These are phyloP conservation scores for Jaapia argillacea DNA, from an alignment of 768 basidiomycete genomes.

Conservation along the genomic window DNA sequence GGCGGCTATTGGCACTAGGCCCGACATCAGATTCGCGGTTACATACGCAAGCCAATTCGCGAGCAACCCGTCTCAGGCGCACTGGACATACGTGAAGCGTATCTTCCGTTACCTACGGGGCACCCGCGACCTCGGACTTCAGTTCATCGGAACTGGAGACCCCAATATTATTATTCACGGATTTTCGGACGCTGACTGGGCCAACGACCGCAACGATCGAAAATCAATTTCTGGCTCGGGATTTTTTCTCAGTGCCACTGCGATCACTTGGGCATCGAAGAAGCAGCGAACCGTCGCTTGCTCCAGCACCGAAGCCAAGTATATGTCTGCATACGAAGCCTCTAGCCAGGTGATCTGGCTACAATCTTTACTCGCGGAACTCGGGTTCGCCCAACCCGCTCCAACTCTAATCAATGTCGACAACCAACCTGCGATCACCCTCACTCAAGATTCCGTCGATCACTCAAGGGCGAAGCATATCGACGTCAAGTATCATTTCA, in stretches of 20 bases:
- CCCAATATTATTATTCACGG: constrained; percentile 6
- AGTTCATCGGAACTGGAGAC: neutral
- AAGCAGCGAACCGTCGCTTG: constrained; percentile 19
- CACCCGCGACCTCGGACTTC: constrained; percentile 9
- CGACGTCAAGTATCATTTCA: constrained; percentile 21
- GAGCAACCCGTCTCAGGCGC: constrained; percentile 10
- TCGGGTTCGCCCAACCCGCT: neutral
- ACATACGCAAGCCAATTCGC: constrained; percentile 15
- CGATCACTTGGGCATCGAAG: constrained; percentile 18
- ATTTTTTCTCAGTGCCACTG: constrained; percentile 14
- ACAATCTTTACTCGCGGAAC: constrained; percentile 8
- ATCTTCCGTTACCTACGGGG: constrained; percentile 19
- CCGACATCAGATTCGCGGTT: constrained; percentile 22
- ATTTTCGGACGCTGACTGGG: constrained; percentile 23
- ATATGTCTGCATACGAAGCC: constrained; percentile 18
- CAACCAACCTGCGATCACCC: constrained; percentile 15
- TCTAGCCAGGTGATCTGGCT: constrained; percentile 20
- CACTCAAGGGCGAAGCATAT: constrained; percentile 28
- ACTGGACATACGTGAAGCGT: constrained; percentile 16
- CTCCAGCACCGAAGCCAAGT: constrained; percentile 26
- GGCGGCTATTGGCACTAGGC: constrained; percentile 20
- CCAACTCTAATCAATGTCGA: constrained; percentile 8
- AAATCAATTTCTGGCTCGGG: constrained; percentile 18
- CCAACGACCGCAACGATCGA: constrained; percentile 8
- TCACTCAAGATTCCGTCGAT: constrained; percentile 9